Conservation (phyloP, 257 asterid genomes). For the Cinchona pubescens region DNA sequence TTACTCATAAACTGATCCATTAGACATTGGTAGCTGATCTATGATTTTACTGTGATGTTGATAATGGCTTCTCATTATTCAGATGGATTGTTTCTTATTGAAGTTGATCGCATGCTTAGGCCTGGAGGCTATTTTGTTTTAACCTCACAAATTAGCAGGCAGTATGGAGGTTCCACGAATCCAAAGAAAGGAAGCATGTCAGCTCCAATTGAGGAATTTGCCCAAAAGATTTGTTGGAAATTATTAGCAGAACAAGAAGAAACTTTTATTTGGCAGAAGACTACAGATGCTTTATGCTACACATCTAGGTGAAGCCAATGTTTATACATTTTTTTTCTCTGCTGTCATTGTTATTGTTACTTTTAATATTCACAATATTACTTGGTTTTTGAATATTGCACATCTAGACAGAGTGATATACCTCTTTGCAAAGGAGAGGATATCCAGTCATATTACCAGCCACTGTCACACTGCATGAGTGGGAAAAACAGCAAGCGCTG, state of each 20-base stretch:
- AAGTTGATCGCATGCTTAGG: constrained; percentile 88
- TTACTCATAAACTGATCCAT: background rate
- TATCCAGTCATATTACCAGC: constrained; percentile 64
- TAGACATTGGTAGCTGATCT: background rate
- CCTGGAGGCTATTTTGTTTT: constrained; percentile 96
- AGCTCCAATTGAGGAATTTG: constrained; percentile 61
- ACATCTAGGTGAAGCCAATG: constrained; percentile 57
- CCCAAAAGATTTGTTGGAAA: constrained; percentile 73
- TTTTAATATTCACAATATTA: background rate
- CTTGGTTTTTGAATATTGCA: constrained; percentile 30
- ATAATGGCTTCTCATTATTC: constrained; percentile 37
- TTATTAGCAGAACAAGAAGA: constrained; percentile 78
- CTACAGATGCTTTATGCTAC: constrained; percentile 64
- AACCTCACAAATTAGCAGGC: constrained; percentile 70
- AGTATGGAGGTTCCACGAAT: constrained; percentile 42
- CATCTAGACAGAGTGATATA: constrained; percentile 40
- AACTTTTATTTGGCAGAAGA: constrained; percentile 85
- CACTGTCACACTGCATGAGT: constrained; percentile 64
- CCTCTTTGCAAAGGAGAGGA: constrained; percentile 82
- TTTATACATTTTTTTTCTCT: too few species aligned
- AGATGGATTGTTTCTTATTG: constrained; percentile 82
- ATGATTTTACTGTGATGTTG: constrained; percentile 15
- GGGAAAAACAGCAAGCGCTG: constrained; percentile 72
- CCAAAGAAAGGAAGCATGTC: constrained; percentile 48
- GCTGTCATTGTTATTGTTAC: background rate